Base-by-base conservation (phyloP, 768 basidiomycete genomes). In the Leccinum ochraceum region DNA sequence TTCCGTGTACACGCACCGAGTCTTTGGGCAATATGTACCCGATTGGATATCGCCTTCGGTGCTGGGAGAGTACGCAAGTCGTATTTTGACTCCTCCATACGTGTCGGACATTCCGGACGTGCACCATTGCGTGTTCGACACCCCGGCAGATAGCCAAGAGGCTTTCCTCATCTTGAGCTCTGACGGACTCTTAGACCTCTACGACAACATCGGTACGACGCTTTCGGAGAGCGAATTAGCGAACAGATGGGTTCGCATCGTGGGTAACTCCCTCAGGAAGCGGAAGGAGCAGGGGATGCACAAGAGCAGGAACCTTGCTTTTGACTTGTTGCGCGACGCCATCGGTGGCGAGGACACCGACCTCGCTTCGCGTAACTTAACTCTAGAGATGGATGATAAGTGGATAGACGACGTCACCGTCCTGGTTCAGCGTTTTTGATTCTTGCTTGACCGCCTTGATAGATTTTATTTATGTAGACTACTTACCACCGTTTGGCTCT, bases 391-490 rank as follows among this genome's bases (percentile, higher is more conserved):
- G 76, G 78, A 78, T 57, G 80, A 79, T 42, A 75, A 75, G 57
- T 82, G 80, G 81, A 77, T 82, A 70, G 82, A 82, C 61, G 81
- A 82, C 60, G 75, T 79, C 20, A 82, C 81, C 8, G 72, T 82
- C 26, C 59, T 82, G 22, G 76, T 83, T 53, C 80, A 80, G 57
- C 73, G 73, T 55, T 67, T 78, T 20, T 72, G 63, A 72, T 60
- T 37, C 54, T 53, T 16, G 39, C 54, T n/a, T 60, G 34, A 26
- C 46, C 16, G 8, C 14, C 8, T 28, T 30, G 2, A 28, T 26
- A 50, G 49, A 26, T 28, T 50, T 28, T 28, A 50, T 28, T 28
- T 50, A 46, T 37, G 13, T 37, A 22, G 44, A 46, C 44, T 46
- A 46, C 44, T 46, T 20, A 53, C 37, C 30, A 28, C 9, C 34